phyloP scores from a whole-genome alignment of 768 basidiomycete species.

The Amyloporia xantha region DNA sequence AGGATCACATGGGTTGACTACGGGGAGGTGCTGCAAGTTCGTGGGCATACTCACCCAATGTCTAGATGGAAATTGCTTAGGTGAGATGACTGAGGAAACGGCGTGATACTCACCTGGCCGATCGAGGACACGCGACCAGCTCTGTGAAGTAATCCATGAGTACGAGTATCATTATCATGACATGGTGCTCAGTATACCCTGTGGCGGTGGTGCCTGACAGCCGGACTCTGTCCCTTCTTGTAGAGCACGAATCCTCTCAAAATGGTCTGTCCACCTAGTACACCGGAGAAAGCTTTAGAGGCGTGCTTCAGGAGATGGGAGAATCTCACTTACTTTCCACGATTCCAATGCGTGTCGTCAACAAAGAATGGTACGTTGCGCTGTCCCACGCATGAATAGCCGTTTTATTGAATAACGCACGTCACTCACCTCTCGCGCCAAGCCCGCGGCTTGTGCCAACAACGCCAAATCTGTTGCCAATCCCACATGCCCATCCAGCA shows the following conservation, averaged over 20 bases:
- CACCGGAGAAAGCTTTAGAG: no score
- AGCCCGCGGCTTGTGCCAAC: constrained; percentile 58
- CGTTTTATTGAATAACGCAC: no score
- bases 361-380: constrained; percentile 60
- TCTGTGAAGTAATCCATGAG: constrained; percentile 42
- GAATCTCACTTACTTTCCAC: constrained; percentile 53
- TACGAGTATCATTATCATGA: no score
- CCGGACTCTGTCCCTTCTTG: constrained; percentile 62
- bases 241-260: constrained; percentile 41
- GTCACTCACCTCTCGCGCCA: constrained; percentile 60
- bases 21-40: background rate
- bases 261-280: constrained; percentile 60
- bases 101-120: constrained; percentile 59
- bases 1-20: background rate
- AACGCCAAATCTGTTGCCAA: constrained; percentile 59
- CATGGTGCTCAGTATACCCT: no score
- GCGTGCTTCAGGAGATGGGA: no score
- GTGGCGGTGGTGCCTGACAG: constrained; percentile 53
- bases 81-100: constrained; percentile 8
- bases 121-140: constrained; percentile 65
- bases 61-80: constrained; percentile 25
- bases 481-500: constrained; percentile 62
- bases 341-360: constrained; percentile 67
- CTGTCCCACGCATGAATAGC: no score
- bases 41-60: constrained; percentile 47